Evolutionary conservation across 768 basidiomycete genomes (phyloP), one percentile per base, ranked within the genome.

Genomic region (Rhizopogon sp.): DNA sequence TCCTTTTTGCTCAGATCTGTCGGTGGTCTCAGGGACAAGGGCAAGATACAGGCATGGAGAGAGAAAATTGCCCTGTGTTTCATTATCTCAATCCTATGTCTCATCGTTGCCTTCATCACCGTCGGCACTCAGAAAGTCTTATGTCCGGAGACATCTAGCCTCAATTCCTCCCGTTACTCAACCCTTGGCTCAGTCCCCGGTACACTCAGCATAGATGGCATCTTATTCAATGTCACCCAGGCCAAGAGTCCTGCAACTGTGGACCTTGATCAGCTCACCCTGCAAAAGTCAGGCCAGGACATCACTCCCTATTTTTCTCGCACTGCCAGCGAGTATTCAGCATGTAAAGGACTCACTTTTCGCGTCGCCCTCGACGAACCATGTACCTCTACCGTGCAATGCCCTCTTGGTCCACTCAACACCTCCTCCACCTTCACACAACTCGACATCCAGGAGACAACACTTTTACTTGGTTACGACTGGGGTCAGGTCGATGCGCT

Each of bases 11-110:
- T 98, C 54, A 71, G 80, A 22, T 82, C 84, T 2, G 40, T 93
- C 10, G 90, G 88, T 55, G 90, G 93, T 43, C 77, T 98, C 67
- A 87, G 82, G 66, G 93, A 95, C 70, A 80, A 80, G 62, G 77
- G 81, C 39, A 78, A 82, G 52, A 77, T 84, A 58, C 92, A 97
- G 69, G 97, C 97, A 1, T 99, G 97, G 97, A 83, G 95, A 66
- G 97, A 99, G 72, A 99, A 98, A 77, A 85, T 96, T 55, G 84
- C 93, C 6, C 77, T 99, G 3, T 98, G 95, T 72, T 84, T 90
- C 70, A 86, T 98, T 65, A 90, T 93, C 50, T 60, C 82, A 54
- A 39, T 93, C 43, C 71, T 97, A 17, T 97, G 96, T 60, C 84
- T 77, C 17, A 69, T 76, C 43, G 81, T 98, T 51, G 96, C 92